phyloP scores from a whole-genome alignment of 257 asterid genomes.

The Gentiana macrophylla region DNA sequence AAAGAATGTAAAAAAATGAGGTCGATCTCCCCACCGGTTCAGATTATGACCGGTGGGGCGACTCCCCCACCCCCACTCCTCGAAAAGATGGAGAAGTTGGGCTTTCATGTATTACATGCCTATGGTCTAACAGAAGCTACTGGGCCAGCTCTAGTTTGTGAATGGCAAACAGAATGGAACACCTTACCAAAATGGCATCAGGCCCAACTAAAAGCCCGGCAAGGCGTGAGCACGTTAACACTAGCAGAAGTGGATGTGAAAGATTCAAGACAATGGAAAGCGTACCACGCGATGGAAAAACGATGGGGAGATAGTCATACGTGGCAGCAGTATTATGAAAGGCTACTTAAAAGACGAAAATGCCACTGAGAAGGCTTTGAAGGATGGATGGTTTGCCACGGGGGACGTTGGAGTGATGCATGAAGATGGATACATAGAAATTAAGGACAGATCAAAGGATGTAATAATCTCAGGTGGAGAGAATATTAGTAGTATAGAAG shows the following conservation, averaged over 20 bases:
- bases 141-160: constrained; percentile 82
- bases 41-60: constrained; percentile 61
- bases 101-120: constrained; percentile 75
- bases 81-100: constrained; percentile 42
- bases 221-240: constrained; percentile 58
- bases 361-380: constrained; percentile 41
- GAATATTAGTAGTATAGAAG: constrained; percentile 81
- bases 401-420: constrained; percentile 84
- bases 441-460: constrained; percentile 78
- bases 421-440: constrained; percentile 79
- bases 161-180: constrained; percentile 64
- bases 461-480: constrained; percentile 92
- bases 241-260: constrained; percentile 66
- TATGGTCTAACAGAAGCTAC: constrained; percentile 91
- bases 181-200: constrained; percentile 21
- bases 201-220: constrained; percentile 54
- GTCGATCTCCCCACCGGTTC: constrained; percentile 14
- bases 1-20: constrained; percentile 28
- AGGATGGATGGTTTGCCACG: constrained; percentile 63
- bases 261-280: constrained; percentile 49
- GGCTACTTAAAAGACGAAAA: constrained; percentile 60
- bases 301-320: constrained; percentile 58
- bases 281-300: constrained; percentile 47
- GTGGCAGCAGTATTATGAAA: constrained; percentile 82
- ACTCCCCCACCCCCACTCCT: constrained; percentile 56